These are phyloP conservation scores for Aureobasidium sp. DNA, from an alignment of 2,329 filamentous ascomycete genomes.

Conservation along the genomic window DNA sequence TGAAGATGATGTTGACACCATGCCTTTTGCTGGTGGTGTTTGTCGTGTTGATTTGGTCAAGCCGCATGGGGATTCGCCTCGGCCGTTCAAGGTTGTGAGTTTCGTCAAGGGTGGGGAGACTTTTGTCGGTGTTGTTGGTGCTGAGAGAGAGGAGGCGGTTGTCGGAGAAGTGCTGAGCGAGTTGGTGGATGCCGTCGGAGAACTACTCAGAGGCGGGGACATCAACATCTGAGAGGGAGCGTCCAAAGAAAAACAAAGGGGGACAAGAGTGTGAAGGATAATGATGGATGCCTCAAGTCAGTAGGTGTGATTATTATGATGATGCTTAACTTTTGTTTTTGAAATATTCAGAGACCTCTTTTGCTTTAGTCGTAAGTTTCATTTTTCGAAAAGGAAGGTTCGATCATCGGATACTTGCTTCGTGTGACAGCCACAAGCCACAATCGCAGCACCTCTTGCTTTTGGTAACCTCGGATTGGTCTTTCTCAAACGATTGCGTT, in stretches of 20 bases:
- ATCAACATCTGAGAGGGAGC: neutral
- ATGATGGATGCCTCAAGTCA: neutral
- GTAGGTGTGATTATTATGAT: neutral
- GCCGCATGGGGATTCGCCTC: conserved; percentile 50
- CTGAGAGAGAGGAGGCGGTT: conserved; percentile 42
- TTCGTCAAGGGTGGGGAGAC: conserved; percentile 48
- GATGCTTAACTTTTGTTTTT: neutral
- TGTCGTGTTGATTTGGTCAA: conserved; percentile 30
- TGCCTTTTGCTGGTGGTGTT: conserved; percentile 34
- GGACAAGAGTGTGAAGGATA: neutral
- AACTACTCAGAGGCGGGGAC: neutral
- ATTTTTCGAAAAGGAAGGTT: too few species aligned
- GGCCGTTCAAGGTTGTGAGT: conserved; percentile 58
- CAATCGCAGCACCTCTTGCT: too few species aligned
- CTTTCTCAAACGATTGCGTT: too few species aligned
- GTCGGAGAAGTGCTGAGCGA: conserved; percentile 41
- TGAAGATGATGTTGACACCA: conserved; percentile 46
- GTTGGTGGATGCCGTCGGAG: conserved; percentile 37
- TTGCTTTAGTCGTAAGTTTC: too few species aligned
- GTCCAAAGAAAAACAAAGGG: neutral
- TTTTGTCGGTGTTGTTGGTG: conserved; percentile 54
- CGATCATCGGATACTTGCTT: too few species aligned
- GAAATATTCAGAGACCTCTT: too few species aligned
- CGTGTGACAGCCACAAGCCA: too few species aligned
- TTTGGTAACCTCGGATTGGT: too few species aligned